phyloP scores from a whole-genome alignment of 1,139 yeast genomes.

The Blastobotrys illinoisensis region DNA sequence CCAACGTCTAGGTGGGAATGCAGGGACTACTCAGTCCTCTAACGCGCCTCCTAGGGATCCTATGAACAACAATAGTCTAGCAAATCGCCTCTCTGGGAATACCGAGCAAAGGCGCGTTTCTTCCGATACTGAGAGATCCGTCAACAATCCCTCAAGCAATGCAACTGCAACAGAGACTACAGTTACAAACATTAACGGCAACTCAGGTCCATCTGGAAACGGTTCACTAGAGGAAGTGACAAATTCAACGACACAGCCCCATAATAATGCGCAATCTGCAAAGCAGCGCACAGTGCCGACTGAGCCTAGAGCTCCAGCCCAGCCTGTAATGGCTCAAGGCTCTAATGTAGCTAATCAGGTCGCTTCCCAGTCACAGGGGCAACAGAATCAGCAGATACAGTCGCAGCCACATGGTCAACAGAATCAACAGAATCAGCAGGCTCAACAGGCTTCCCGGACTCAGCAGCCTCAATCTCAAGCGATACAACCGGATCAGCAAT shows the following conservation, averaged over 20 bases:
- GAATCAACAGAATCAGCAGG: not conserved
- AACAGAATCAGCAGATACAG: constrained; percentile 1
- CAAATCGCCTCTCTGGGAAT: not conserved
- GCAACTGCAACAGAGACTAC: not conserved
- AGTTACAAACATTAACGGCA: not conserved
- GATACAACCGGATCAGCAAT: too few species aligned
- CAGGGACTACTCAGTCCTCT: not conserved
- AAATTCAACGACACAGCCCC: too few species aligned
- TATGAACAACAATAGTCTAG: not conserved
- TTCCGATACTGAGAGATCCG: not conserved
- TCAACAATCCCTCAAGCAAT: not conserved
- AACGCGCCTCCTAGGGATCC: not conserved
- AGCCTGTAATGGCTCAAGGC: not conserved
- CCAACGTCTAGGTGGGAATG: not conserved
- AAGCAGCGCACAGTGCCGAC: too few species aligned
- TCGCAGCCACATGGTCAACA: not conserved
- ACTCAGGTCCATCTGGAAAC: too few species aligned
- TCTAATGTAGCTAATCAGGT: too few species aligned
- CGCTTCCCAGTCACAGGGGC: not conserved
- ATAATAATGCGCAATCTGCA: too few species aligned
- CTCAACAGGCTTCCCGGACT: not conserved
- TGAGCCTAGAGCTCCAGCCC: too few species aligned
- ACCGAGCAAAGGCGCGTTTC: not conserved
- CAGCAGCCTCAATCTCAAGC: constrained; percentile 2
- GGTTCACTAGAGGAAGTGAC: too few species aligned